These are phyloP conservation scores for Trichoderma sp. DNA, from an alignment of 2,329 filamentous ascomycete genomes.

Conservation along the genomic window DNA sequence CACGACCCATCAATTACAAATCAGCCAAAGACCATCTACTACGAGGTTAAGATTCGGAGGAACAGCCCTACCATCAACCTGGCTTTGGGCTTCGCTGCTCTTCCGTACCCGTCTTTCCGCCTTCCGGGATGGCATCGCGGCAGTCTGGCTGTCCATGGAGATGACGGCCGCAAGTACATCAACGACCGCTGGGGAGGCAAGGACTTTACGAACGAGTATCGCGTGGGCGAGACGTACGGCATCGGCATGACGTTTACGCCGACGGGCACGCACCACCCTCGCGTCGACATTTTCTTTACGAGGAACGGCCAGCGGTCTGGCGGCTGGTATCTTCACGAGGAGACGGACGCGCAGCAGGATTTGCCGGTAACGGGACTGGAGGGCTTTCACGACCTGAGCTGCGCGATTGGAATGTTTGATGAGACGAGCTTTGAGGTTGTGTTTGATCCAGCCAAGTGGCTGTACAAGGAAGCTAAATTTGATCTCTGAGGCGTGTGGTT, in stretches of 20 bases:
- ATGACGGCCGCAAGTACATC: slow-evolving; percentile 73
- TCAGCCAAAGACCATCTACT: slow-evolving; percentile 60
- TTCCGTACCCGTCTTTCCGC: slow-evolving; percentile 74
- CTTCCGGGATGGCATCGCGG: slow-evolving; percentile 79
- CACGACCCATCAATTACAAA: slow-evolving; percentile 52
- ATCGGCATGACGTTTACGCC: slow-evolving; percentile 64
- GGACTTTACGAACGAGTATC: slow-evolving; percentile 63
- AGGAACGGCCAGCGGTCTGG: slow-evolving; percentile 58
- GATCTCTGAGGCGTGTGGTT: slow-evolving; percentile 15
- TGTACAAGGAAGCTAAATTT: slow-evolving; percentile 38
- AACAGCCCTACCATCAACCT: slow-evolving; percentile 50
- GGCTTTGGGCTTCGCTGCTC: slow-evolving; percentile 66
- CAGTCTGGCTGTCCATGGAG: slow-evolving; percentile 71
- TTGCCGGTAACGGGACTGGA: slow-evolving; percentile 64
- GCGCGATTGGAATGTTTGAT: slow-evolving; percentile 68
- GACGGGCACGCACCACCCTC: slow-evolving; percentile 29
- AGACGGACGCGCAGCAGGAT: slow-evolving; percentile 62
- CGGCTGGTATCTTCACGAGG: slow-evolving; percentile 72
- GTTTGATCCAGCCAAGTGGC: slow-evolving; percentile 58
- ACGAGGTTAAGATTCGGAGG: slow-evolving; percentile 59
- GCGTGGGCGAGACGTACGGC: slow-evolving; percentile 63
- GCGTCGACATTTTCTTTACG: slow-evolving; percentile 60
- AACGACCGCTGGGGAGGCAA: slow-evolving; percentile 73
- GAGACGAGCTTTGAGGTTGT: slow-evolving; percentile 65
- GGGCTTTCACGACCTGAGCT: slow-evolving; percentile 67